Evolutionary conservation across 2,329 filamentous ascomycete genomes (phyloP).

Genomic region (Sporothrix globosa): DNA sequence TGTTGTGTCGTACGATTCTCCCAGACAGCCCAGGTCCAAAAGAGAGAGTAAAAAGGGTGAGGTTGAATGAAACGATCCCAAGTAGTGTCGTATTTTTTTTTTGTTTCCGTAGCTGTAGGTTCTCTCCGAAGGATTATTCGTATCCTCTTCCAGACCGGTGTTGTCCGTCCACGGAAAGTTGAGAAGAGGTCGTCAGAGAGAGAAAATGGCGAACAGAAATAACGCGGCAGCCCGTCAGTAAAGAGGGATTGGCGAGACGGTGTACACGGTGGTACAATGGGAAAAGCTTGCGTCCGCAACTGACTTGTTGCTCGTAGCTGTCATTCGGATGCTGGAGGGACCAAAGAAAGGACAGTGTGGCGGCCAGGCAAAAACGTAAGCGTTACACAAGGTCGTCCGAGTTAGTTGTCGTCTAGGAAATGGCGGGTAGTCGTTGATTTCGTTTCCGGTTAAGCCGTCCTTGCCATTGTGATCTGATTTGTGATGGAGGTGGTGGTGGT

Average conservation of each 20-base stretch:
- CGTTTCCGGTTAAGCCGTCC: constrained; percentile 4
- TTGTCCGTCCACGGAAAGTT: constrained; percentile 16
- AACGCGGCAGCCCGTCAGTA: constrained; percentile 20
- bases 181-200: not conserved
- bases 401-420: not conserved
- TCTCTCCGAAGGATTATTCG: constrained; percentile 9
- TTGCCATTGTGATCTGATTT: constrained; percentile 17
- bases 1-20: not conserved
- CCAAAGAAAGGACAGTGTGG: not conserved
- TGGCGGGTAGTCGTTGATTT: not conserved
- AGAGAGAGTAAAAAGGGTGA: not conserved
- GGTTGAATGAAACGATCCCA: not conserved
- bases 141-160: constrained; percentile 17
- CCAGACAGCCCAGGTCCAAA: not conserved
- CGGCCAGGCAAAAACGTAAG: not conserved
- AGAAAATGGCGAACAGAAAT: not conserved
- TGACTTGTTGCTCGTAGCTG: constrained; percentile 14
- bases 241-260: constrained; percentile 14
- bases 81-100: not conserved
- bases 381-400: constrained; percentile 6
- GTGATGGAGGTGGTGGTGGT: not conserved
- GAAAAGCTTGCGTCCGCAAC: constrained; percentile 26
- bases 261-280: not conserved
- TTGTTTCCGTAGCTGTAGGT: not conserved
- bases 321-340: constrained; percentile 11